Evolutionary conservation across 768 basidiomycete species (phyloP).

Genomic region (Fomitopsis serialis): DNA sequence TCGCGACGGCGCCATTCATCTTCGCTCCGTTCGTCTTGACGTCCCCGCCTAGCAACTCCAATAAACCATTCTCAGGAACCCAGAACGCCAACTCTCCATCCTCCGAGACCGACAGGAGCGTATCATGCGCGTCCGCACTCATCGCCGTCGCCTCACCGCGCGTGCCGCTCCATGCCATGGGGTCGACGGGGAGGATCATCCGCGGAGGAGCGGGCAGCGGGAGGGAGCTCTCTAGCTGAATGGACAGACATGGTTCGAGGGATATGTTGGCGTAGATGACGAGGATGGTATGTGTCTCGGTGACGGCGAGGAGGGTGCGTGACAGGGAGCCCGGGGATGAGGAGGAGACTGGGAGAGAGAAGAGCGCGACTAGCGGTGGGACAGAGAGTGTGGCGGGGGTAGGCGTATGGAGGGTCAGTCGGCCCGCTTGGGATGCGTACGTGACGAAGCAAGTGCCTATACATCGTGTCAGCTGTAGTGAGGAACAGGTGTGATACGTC

Average conservation of each 20-base stretch:
- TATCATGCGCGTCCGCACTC: slow-evolving; percentile 45
- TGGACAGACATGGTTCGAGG: slow-evolving; percentile 29
- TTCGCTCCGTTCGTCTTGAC: background rate
- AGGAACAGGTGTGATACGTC: background rate
- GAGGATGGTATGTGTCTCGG: slow-evolving; percentile 52
- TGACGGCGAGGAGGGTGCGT: slow-evolving; percentile 58
- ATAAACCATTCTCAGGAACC: slow-evolving; percentile 45
- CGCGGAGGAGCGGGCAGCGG: slow-evolving; percentile 42
- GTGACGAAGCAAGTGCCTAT: slow-evolving; percentile 53
- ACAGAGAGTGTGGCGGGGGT: slow-evolving; percentile 38
- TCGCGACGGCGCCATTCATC: background rate
- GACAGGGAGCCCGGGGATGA: slow-evolving; percentile 6
- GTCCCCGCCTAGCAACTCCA: background rate
- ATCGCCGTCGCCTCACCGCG: slow-evolving; percentile 23
- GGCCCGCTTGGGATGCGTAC: slow-evolving; percentile 42
- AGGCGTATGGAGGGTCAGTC: slow-evolving; percentile 49
- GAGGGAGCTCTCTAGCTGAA: slow-evolving; percentile 46
- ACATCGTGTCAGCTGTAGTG: background rate
- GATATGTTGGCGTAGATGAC: slow-evolving; percentile 34
- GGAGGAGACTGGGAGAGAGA: slow-evolving; percentile 41
- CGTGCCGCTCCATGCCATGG: slow-evolving; percentile 70
- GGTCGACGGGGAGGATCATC: slow-evolving; percentile 72
- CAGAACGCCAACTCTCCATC: slow-evolving; percentile 85
- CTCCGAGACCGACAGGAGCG: slow-evolving; percentile 71
- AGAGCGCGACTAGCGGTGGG: slow-evolving; percentile 53